Percentiles rank a stretch among this genome's conserved stretches.
phyloP scores from a whole-genome alignment of 2,329 filamentous ascomycete genomes.

The Gaeumannomyces tritici region DNA sequence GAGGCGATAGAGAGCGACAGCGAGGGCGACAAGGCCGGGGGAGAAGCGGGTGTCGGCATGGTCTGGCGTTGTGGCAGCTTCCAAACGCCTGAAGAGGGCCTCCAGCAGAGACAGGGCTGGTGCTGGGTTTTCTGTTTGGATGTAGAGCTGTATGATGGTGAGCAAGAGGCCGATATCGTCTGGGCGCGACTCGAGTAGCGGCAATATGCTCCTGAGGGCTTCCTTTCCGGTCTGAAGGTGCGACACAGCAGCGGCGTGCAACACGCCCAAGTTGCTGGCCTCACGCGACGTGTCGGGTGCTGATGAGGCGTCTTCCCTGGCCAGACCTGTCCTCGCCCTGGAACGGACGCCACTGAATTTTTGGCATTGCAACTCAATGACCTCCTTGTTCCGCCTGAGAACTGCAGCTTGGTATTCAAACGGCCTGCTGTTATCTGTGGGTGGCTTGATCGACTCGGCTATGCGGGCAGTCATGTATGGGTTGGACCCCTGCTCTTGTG shows the following conservation, averaged over 20 bases:
- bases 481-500: conserved; percentile 38
- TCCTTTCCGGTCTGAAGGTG: conserved; percentile 54
- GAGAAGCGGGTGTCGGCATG: conserved; percentile 67
- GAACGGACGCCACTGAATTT: conserved; percentile 55
- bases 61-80: conserved; percentile 44
- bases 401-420: conserved; percentile 62
- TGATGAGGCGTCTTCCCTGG: conserved; percentile 16
- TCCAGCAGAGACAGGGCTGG: conserved; percentile 70
- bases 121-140: conserved; percentile 59
- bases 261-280: conserved; percentile 32
- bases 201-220: conserved; percentile 59
- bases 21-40: conserved; percentile 73
- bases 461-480: conserved; percentile 59
- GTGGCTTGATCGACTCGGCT: conserved; percentile 41
- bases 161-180: conserved; percentile 73
- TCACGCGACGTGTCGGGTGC: conserved; percentile 19
- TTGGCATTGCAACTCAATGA: conserved; percentile 54
- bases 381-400: conserved; percentile 52
- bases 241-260: conserved; percentile 64
- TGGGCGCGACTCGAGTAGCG: conserved; percentile 62
- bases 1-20: conserved; percentile 68
- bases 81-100: conserved; percentile 62
- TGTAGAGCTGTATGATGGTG: conserved; percentile 73
- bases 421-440: conserved; percentile 48
- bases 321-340: conserved; percentile 34